Evolutionary conservation across 2,329 filamentous ascomycete genomes (phyloP).

Genomic region (Emergomyces orientalis): DNA sequence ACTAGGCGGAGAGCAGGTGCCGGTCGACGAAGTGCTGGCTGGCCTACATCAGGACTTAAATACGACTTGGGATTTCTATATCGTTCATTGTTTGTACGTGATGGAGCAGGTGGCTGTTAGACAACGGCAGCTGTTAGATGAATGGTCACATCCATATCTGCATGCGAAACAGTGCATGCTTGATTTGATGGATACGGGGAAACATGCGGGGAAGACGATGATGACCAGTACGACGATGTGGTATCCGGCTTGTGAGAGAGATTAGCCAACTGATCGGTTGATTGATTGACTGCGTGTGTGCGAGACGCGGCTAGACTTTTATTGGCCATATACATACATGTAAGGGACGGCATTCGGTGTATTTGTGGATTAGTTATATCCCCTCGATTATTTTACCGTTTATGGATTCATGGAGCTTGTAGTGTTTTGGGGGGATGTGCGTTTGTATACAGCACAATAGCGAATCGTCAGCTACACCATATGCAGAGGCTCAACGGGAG

Average conservation of each 20-base stretch:
- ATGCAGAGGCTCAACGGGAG: too few relatives aligned
- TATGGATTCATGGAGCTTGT: background rate
- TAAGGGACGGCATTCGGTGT: background rate
- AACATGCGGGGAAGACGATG: background rate
- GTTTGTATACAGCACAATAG: background rate
- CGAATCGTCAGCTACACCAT: too few relatives aligned
- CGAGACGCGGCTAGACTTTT: background rate
- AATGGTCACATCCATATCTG: background rate
- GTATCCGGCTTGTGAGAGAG: background rate
- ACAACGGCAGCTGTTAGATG: background rate
- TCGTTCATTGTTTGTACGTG: slow-evolving; percentile 3
- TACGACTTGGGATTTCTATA: background rate
- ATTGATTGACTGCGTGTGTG: background rate
- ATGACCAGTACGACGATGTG: background rate
- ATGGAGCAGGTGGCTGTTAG: background rate
- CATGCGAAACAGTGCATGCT: slow-evolving; percentile 2
- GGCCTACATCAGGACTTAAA: background rate
- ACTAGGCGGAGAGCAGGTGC: background rate
- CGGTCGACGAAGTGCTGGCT: background rate
- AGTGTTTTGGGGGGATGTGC: background rate
- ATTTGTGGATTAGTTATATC: background rate
- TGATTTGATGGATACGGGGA: slow-evolving; percentile 2
- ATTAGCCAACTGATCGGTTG: background rate
- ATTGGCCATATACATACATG: background rate
- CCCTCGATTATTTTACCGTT: background rate